Conservation (phyloP, 768 basidiomycete genomes). For the Russula vinacea region DNA sequence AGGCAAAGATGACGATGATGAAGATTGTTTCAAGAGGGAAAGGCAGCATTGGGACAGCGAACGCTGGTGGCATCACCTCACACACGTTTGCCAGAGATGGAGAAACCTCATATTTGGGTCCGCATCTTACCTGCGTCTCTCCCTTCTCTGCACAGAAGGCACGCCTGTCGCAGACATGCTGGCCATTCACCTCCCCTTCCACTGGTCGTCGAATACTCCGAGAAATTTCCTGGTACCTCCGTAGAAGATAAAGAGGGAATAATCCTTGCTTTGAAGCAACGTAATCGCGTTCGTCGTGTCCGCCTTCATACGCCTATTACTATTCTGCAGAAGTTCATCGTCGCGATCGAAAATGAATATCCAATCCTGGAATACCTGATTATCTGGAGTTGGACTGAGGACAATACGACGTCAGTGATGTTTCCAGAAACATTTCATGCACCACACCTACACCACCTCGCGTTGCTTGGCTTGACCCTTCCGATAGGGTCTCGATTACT, state of each 20-base stretch:
- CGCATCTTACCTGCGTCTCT: neutral
- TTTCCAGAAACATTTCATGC: neutral
- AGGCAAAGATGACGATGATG: neutral
- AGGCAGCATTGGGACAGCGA: neutral
- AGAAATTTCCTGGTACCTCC: no score
- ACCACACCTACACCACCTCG: neutral
- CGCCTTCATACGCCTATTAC: neutral
- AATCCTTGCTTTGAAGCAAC: neutral
- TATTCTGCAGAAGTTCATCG: neutral
- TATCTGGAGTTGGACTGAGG: neutral
- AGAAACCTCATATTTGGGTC: neutral
- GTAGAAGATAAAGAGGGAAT: neutral
- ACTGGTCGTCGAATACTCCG: neutral
- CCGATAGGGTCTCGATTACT: neutral
- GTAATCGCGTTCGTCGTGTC: constrained; percentile 7
- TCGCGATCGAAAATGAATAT: neutral
- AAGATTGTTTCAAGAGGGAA: neutral
- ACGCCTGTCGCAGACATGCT: neutral
- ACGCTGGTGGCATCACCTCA: neutral
- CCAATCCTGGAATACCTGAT: neutral
- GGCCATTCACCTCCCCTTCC: neutral
- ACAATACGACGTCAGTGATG: neutral
- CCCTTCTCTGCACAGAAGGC: neutral
- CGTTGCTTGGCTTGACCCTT: neutral
- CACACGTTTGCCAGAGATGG: constrained; percentile 1